Conservation (phyloP, 2,329 filamentous ascomycete genomes). For the Daldinia sp. region DNA sequence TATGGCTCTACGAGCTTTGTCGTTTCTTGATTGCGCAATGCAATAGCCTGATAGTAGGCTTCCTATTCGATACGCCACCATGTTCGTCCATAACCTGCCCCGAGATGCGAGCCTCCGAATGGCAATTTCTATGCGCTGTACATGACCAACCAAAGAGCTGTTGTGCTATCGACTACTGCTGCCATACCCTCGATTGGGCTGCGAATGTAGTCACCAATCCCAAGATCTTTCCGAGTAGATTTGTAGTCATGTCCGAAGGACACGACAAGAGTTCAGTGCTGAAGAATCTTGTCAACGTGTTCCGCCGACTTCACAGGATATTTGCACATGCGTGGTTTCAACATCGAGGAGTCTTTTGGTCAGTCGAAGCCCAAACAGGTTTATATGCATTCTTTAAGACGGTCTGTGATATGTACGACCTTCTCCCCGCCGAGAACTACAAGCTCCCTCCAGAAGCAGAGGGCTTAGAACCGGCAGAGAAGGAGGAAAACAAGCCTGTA, state of each 20-base stretch:
- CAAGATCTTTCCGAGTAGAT: conserved; percentile 92
- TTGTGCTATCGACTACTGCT: conserved; percentile 99
- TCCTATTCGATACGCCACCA: conserved; percentile 88
- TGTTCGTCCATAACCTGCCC: conserved; percentile 91
- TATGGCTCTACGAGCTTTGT: conserved; percentile 98
- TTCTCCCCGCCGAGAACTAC: conserved; percentile 93
- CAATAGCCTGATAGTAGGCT: conserved; percentile 89
- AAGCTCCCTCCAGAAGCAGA: conserved; percentile 94
- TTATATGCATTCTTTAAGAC: conserved; percentile 97
- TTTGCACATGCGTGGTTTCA: conserved; percentile 99
- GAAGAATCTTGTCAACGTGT: conserved; percentile 93
- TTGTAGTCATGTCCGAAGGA: conserved; percentile 64
- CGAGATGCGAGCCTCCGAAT: conserved; percentile 98
- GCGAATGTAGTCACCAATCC: conserved; percentile 92
- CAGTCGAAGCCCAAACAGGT: conserved; percentile 88
- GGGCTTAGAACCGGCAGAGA: conserved; percentile 69
- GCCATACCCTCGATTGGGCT: conserved; percentile 97
- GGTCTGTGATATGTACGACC: conserved; percentile 89
- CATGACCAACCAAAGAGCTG: conserved; percentile 97
- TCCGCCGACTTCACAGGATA: conserved; percentile 91
- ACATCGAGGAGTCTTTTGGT: conserved; percentile 94
- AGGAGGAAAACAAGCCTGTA: conserved; percentile 53
- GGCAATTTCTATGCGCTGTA: conserved; percentile 98
- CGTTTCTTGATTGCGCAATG: conserved; percentile 95
- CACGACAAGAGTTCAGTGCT: conserved; percentile 71